Conservation (phyloP, 441 rosid species). For the Melastoma candidum region DNA sequence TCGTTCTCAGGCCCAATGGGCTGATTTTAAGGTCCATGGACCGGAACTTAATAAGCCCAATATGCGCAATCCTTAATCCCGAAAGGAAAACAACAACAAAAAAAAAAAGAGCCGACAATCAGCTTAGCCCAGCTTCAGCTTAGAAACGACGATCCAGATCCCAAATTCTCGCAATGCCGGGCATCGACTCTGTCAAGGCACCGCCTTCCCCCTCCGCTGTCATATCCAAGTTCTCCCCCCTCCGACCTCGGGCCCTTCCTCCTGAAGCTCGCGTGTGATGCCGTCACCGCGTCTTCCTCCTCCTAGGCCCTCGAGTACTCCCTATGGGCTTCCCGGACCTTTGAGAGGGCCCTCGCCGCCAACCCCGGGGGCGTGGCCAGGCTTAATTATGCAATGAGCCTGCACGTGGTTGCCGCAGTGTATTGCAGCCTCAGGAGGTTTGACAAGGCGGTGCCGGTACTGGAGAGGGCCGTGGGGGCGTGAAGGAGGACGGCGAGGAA, state of each 20-base stretch:
- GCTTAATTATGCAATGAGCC: constrained; percentile 90
- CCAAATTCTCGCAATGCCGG: too few species aligned
- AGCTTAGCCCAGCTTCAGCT: too few species aligned
- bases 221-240: constrained; percentile 81
- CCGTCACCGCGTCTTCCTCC: constrained; percentile 47
- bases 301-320: constrained; percentile 93
- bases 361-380: constrained; percentile 52
- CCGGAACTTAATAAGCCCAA: too few species aligned
- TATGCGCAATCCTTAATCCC: too few species aligned
- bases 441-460: constrained; percentile 82
- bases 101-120: too few species aligned
- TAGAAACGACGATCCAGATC: too few species aligned
- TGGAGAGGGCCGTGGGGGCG: constrained; percentile 76
- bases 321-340: constrained; percentile 77
- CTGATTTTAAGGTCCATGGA: too few species aligned
- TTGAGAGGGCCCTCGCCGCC: constrained; percentile 58
- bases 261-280: constrained; percentile 80
- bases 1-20: too few species aligned
- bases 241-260: constrained; percentile 99
- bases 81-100: too few species aligned
- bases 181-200: constrained; percentile 5
- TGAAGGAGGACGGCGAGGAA: constrained; percentile 57
- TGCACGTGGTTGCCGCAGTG: constrained; percentile 87
- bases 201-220: constrained; percentile 28
- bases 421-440: constrained; percentile 88